Evolutionary conservation across 371 early-diverging fungal genomes (phyloP).

Genomic region (Circinella minor): DNA sequence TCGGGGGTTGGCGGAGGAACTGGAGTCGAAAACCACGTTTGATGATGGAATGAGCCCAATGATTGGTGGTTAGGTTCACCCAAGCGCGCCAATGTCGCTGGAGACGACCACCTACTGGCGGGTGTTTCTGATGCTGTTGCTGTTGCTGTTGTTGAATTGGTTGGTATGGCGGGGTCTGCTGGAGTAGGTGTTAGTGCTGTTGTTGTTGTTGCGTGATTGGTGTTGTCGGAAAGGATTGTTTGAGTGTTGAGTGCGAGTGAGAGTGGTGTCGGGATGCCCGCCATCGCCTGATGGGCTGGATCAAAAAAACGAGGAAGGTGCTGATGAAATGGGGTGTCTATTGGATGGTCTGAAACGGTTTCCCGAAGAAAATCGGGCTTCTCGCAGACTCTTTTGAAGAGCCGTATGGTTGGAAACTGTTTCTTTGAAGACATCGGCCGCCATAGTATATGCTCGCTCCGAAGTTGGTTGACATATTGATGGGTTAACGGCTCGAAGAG

Average conservation of each 20-base stretch:
- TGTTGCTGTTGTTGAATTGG: not conserved
- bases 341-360: not conserved
- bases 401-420: not conserved
- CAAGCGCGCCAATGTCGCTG: not conserved
- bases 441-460: not conserved
- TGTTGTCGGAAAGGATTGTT: not conserved
- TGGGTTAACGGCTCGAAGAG: conserved; percentile 17
- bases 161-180: not conserved
- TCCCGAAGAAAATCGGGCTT: not conserved
- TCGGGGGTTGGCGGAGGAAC: not conserved
- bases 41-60: conserved; percentile 3
- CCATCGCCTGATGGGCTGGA: not conserved
- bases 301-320: not conserved
- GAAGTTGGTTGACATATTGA: not conserved
- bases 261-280: not conserved
- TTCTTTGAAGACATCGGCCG: not conserved
- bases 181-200: not conserved
- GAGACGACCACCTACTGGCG: conserved; percentile 6
- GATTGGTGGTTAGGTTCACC: not conserved
- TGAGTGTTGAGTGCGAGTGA: not conserved
- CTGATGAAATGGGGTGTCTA: not conserved
- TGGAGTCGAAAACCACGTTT: not conserved
- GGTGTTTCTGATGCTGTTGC: not conserved
- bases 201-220: not conserved
- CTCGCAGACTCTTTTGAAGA: not conserved